Conservation (phyloP, 2,329 filamentous ascomycete species). For the Pseudogymnoascus destructans region DNA sequence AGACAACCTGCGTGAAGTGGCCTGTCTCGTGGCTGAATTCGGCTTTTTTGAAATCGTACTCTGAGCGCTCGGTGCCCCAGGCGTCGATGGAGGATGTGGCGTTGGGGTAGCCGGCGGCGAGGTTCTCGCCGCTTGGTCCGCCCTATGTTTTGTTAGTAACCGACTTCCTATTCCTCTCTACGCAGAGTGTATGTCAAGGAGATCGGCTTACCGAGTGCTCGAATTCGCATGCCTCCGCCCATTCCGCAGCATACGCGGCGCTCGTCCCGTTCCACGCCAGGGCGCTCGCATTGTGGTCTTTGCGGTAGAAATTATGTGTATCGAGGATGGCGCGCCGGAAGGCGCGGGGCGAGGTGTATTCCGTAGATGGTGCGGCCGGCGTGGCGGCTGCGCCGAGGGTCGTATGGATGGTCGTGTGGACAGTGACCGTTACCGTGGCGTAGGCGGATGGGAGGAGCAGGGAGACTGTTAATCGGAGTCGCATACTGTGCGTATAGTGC, state of each 20-base stretch:
- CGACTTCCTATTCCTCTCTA: not conserved
- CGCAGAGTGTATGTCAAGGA: not conserved
- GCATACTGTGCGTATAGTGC: not conserved
- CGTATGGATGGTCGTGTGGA: not conserved
- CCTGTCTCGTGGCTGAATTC: slow-evolving; percentile 48
- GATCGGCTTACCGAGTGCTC: slow-evolving; percentile 34
- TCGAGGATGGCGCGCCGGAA: slow-evolving; percentile 45
- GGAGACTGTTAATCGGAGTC: not conserved
- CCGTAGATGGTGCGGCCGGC: not conserved
- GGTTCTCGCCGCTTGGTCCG: slow-evolving; percentile 60
- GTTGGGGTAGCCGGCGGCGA: slow-evolving; percentile 53
- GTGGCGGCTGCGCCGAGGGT: not conserved
- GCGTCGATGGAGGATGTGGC: slow-evolving; percentile 45
- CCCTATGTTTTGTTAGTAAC: slow-evolving; percentile 26
- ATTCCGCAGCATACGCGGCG: slow-evolving; percentile 39
- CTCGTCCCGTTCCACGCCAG: slow-evolving; percentile 55
- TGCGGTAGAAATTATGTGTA: slow-evolving; percentile 53
- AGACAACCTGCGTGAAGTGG: slow-evolving; percentile 63
- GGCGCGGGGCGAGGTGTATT: slow-evolving; percentile 29
- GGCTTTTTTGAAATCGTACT: slow-evolving; percentile 45
- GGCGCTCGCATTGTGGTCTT: slow-evolving; percentile 43
- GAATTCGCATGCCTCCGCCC: slow-evolving; percentile 36
- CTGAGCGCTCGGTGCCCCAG: slow-evolving; percentile 48
- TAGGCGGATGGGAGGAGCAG: not conserved
- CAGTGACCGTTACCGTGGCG: not conserved